Percentiles rank a stretch among this genome's conserved stretches.
Evolutionary conservation across 495 filamentous ascomycete genomes (phyloP).

Genomic region (Penicillium soppii): DNA sequence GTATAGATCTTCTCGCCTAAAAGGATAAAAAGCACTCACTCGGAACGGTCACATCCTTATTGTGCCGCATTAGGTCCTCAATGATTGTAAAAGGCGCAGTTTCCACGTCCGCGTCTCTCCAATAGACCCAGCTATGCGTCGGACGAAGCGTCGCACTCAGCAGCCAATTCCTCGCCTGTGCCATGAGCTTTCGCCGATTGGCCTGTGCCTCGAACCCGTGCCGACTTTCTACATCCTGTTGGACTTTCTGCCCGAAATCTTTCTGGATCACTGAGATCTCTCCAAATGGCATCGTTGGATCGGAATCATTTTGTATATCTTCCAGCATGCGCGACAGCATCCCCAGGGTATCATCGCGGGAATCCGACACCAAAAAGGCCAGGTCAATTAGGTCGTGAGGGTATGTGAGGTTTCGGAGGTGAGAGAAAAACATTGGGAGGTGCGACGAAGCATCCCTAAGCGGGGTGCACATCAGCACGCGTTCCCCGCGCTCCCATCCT

Average conservation of each 20-base stretch:
- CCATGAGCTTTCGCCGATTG: conserved; percentile 91
- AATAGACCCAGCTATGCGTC: conserved; percentile 99
- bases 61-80: conserved; percentile 97
- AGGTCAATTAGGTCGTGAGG: conserved; percentile 95
- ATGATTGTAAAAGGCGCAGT: conserved; percentile 94
- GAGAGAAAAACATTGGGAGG: conserved; percentile 96
- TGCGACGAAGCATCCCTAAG: conserved; percentile 91
- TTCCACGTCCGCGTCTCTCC: conserved; percentile 98
- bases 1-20: not conserved
- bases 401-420: conserved; percentile 95
- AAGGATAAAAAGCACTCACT: conserved; percentile 64
- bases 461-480: conserved; percentile 93
- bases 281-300: conserved; percentile 80
- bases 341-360: conserved; percentile 84
- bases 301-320: conserved; percentile 75
- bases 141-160: conserved; percentile 90
- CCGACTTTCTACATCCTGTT: conserved; percentile 95
- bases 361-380: conserved; percentile 96
- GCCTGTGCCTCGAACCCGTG: conserved; percentile 98
- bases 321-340: conserved; percentile 71
- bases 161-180: conserved; percentile 96
- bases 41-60: conserved; percentile 98
- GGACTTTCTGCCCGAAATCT: conserved; percentile 97
- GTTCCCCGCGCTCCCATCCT: conserved; percentile 93
- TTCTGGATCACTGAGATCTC: conserved; percentile 98